Base-by-base conservation (phyloP, 495 filamentous ascomycete genomes). In the Aspergillus indologenus region DNA sequence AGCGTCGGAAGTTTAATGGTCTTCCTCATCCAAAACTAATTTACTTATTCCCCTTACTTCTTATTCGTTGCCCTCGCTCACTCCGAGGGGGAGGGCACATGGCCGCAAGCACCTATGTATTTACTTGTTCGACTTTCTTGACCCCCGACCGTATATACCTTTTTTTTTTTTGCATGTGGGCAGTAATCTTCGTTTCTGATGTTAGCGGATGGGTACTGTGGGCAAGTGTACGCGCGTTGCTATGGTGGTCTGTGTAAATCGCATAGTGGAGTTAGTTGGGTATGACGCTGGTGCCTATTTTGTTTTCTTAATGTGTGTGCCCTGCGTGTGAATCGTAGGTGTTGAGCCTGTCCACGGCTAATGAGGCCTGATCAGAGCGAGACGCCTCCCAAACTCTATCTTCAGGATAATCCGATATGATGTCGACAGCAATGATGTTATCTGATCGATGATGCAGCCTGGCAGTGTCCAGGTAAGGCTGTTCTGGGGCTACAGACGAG, bases 11-110 rank as follows among this genome's bases (percentile, higher is more conserved):
- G 26, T 29, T 4, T 29, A 9, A 29, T 4, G 9, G 26, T 29
- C 9, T 29, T 9, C 26, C 26, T 29, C 9, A 3, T 29, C 26
- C 26, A 29, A 29, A 29, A 29, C 26, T 58, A 56, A 45, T 51
- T 59, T 52, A 57, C 34, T 40, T 40, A 15, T 40, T 40, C 34
- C 34, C 34, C 34, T 40, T 40, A 8, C 34, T 40, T 40, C 34
- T 14, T 15, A 9, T 15, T 14, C 12, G 6, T 40, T 15, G 34
- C 12, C 5, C 6, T 15, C 12, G 6, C 34, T 40, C 34, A 40
- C 34, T 15, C 7, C 7, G 12, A 40, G 12, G n/a, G n/a, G n/a
- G n/a, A n/a, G n/a, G n/a, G n/a, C n/a, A n/a, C n/a, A n/a, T n/a
- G n/a, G n/a, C n/a, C n/a, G n/a, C n/a, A n/a, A n/a, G 34, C 5